Evolutionary conservation across 164 flowering plant genomes (phyloP).

Genomic region (Piper longum): DNA sequence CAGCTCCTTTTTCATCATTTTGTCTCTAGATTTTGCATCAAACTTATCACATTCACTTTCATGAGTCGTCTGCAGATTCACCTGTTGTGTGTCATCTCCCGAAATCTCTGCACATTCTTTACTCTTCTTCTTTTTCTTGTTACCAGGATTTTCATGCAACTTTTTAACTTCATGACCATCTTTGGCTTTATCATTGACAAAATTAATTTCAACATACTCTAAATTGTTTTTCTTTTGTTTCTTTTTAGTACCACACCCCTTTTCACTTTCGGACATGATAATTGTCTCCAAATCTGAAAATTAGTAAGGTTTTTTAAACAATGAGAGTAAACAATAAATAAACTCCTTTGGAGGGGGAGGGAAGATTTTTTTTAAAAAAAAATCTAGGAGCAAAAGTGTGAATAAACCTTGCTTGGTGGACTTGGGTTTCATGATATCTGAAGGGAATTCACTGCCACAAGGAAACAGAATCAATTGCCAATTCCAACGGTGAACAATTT

Average conservation of each 20-base stretch:
- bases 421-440: neutral
- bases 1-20: neutral
- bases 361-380: too few species aligned
- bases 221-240: neutral
- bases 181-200: neutral
- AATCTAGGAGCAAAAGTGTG: neutral
- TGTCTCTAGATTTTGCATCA: neutral
- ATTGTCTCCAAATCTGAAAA: neutral
- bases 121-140: constrained; percentile 1
- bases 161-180: too few species aligned
- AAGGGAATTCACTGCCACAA: neutral
- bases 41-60: neutral
- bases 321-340: neutral
- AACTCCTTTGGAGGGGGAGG: neutral
- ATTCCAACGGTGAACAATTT: neutral
- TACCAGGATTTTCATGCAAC: neutral
- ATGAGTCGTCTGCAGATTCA: neutral
- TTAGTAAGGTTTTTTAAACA: neutral
- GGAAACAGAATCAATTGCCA: neutral
- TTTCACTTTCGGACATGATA: neutral
- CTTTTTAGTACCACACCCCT: neutral
- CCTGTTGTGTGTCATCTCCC: neutral
- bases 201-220: neutral
- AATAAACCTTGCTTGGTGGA: neutral
- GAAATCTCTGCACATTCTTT: neutral